These are phyloP conservation scores for Orbilia quercus DNA, from an alignment of 2,329 filamentous ascomycete species.

Conservation along the genomic window DNA sequence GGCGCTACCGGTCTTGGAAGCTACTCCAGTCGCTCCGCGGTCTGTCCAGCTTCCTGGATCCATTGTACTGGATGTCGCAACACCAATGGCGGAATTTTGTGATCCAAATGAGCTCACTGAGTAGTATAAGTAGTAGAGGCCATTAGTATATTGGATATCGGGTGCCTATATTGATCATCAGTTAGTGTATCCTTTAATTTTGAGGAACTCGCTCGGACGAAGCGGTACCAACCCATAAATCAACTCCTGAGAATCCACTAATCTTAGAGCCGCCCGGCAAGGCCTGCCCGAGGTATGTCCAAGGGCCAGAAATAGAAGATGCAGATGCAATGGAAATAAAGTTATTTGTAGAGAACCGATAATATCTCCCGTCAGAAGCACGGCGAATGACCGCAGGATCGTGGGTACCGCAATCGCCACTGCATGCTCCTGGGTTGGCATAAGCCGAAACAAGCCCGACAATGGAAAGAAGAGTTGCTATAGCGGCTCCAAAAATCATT, in stretches of 20 bases:
- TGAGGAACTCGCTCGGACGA: neutral
- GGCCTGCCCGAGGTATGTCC: conserved; percentile 65
- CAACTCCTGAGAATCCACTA: conserved; percentile 63
- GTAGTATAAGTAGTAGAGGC: conserved; percentile 74
- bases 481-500: conserved; percentile 57
- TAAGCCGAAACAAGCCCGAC: conserved; percentile 42
- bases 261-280: conserved; percentile 63
- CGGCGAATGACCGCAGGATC: conserved; percentile 64
- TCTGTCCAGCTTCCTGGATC: conserved; percentile 72
- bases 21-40: conserved; percentile 69
- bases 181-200: neutral
- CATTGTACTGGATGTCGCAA: conserved; percentile 65
- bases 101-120: conserved; percentile 72
- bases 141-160: conserved; percentile 70
- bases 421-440: conserved; percentile 62
- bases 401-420: conserved; percentile 63
- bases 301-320: conserved; percentile 63
- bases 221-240: conserved; percentile 63
- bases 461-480: conserved; percentile 41
- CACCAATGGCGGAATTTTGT: conserved; percentile 72
- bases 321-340: conserved; percentile 64
- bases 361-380: conserved; percentile 64
- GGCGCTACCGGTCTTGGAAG: conserved; percentile 63
- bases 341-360: conserved; percentile 65
- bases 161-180: conserved; percentile 68